Conservation (phyloP, 495 filamentous ascomycete genomes). For the Penicillium bialowiezense region DNA sequence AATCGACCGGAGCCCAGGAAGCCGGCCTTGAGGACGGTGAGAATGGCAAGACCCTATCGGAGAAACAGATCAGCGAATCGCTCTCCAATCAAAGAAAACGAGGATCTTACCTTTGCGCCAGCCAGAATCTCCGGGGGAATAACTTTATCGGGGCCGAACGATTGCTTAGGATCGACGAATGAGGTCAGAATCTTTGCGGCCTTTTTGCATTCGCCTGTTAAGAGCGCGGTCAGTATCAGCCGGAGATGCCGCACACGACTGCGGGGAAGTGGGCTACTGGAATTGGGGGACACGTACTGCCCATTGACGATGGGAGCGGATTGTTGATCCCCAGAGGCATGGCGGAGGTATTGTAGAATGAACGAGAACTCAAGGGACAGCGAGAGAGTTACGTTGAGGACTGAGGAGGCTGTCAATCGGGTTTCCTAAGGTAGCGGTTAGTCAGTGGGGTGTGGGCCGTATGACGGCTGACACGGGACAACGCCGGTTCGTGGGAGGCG, state of each 20-base stretch:
- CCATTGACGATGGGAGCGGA: slow-evolving; percentile 63
- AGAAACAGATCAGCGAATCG: slow-evolving; percentile 1
- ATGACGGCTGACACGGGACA: slow-evolving; percentile 27
- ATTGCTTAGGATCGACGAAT: slow-evolving; percentile 90
- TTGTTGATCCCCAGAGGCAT: slow-evolving; percentile 67
- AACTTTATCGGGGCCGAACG: slow-evolving; percentile 95
- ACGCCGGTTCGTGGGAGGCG: slow-evolving; percentile 14
- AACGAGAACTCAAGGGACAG: slow-evolving; percentile 4
- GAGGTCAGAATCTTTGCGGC: slow-evolving; percentile 90
- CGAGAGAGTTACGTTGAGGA: slow-evolving; percentile 6
- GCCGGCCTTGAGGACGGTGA: slow-evolving; percentile 94
- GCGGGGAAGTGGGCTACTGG: slow-evolving; percentile 33
- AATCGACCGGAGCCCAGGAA: slow-evolving; percentile 92
- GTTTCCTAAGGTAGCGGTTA: slow-evolving; percentile 21
- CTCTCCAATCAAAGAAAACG: slow-evolving; percentile 6
- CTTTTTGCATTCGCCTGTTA: slow-evolving; percentile 80
- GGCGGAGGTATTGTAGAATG: slow-evolving; percentile 17
- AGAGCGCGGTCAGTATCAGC: slow-evolving; percentile 20
- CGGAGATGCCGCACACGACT: slow-evolving; percentile 26
- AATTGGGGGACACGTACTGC: slow-evolving; percentile 45
- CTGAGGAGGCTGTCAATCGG: slow-evolving; percentile 16
- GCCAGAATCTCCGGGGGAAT: slow-evolving; percentile 90
- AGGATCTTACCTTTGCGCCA: slow-evolving; percentile 73
- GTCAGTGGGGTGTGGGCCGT: slow-evolving; percentile 37
- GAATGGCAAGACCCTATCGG: slow-evolving; percentile 80